Conservation (phyloP, 2,329 filamentous ascomycete species). For the Pezicula rhizophila region DNA sequence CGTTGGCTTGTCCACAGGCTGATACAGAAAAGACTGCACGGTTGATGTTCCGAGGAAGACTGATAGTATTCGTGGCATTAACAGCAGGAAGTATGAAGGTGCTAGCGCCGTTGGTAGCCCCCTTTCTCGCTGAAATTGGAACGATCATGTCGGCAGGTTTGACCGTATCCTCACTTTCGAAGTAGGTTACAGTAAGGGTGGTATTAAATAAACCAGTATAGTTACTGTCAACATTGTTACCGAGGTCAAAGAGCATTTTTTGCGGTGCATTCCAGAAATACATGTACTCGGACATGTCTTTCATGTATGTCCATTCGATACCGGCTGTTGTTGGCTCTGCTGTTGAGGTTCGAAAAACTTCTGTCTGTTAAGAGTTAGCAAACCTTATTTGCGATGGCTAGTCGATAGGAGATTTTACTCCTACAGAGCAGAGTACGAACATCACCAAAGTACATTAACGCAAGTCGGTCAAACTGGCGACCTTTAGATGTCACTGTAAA, state of each 20-base stretch:
- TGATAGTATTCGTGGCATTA: conserved; percentile 51
- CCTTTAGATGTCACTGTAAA: conserved; percentile 68
- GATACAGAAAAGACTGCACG: conserved; percentile 71
- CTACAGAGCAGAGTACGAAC: too few relatives aligned
- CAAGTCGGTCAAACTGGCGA: conserved; percentile 71
- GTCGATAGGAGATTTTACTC: too few relatives aligned
- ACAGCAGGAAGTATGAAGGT: conserved; percentile 61
- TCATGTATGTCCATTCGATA: conserved; percentile 70
- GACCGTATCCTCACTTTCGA: conserved; percentile 38
- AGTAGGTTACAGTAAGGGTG: conserved; percentile 69
- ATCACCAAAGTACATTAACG: conserved; percentile 69
- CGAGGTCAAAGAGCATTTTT: conserved; percentile 74
- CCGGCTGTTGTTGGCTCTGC: conserved; percentile 68
- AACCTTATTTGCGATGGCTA: too few relatives aligned
- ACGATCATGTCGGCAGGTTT: conserved; percentile 59
- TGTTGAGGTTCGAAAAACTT: conserved; percentile 80
- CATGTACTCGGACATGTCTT: conserved; percentile 70
- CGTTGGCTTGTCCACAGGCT: conserved; percentile 67
- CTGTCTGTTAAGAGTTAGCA: conserved; percentile 33
- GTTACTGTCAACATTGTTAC: conserved; percentile 61
- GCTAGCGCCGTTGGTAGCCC: conserved; percentile 48
- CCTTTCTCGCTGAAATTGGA: conserved; percentile 54
- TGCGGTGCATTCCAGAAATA: conserved; percentile 63
- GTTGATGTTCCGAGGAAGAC: conserved; percentile 59
- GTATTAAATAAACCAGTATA: conserved; percentile 73